Evolutionary conservation across 192 early-diverging fungal species (phyloP), one percentile per base, ranked within the genome.

Genomic region (Geosiphon pyriformis): DNA sequence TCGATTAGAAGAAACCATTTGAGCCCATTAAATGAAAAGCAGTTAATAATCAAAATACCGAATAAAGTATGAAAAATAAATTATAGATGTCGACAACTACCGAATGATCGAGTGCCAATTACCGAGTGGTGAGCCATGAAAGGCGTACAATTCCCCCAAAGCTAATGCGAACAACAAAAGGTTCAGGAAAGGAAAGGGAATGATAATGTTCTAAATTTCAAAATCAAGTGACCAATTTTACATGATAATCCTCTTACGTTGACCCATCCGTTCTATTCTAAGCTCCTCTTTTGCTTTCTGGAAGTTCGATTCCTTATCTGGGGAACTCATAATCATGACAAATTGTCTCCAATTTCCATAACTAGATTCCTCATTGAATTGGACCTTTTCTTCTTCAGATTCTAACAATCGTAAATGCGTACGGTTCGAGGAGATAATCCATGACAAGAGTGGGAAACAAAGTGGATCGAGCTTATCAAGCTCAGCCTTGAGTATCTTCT

Each of bases 81-180:
- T n/a, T n/a, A n/a, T n/a, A n/a, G n/a, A n/a, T n/a, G n/a, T n/a
- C n/a, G 18, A 59, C 12, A 12, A 18, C 47, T 46, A 67, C 65
- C 65, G 35, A 57, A 80, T 68, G 33, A 79, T 79, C 35, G 72
- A 74, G 67, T 79, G 77, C 77, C 77, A 79, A 37, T 79, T 79
- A 17, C 59, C 52, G 6, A 79, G 47, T 3, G 75, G 74, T 18
- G 53, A 56, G 31, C 71, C 65, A 27, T 54, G 56, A 27, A 55
- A 68, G 46, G 70, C 67, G 37, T 20, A 58, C 25, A 68, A 25
- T 61, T 59, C 63, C 22, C 77, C 77, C 48, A 47, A 48, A n/a
- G 33, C 65, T 67, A 46, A 15, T n/a, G 18, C 12, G 22, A 23
- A 55, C 25, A 1, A 23, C 27, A 55, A 20, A 55, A 23, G 12